Evolutionary conservation across 495 filamentous ascomycete genomes (phyloP), one percentile per base, ranked within the genome.

Genomic region (Penicillium pulvis): DNA sequence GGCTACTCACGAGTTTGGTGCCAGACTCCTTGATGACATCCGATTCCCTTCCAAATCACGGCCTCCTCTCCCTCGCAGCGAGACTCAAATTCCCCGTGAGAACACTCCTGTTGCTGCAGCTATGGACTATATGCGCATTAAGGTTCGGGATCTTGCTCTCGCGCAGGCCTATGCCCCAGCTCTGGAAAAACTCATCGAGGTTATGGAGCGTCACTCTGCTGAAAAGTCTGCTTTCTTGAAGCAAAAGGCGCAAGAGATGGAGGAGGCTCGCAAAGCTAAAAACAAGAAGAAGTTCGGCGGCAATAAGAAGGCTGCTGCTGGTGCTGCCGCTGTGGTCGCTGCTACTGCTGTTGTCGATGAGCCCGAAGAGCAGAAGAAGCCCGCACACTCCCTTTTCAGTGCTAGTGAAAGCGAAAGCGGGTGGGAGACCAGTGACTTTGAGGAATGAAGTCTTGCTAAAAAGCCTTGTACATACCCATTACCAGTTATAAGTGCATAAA

Each of bases 41-140:
- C 39, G 45, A 24, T 64, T 67, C 55, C 53, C 59, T 11, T 23
- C 30, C 11, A 41, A 51, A 30, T 14, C 19, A 26, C 44, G 55
- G 16, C 55, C 57, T 36, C 33, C 51, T 39, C 44, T 62, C 3
- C 46, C 62, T n/a, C 51, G 16, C 33, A 44, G 55, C 19, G 17
- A 55, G 11, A 16, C 31, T 42, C 50, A 19, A 12, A 50, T 56
- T 1, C 58, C 59, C 3, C 57, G 53, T 4, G 6, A 63, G 2
- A 60, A 24, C 17, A 64, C 60, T 69, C 87, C 88, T 6, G 78
- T 92, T 44, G 79, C 88, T 30, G 80, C 91, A n/a, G 91, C 90
- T 0, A 96, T 96, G 75, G 94, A 98, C 68, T 86, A 90, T 60
- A 96, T 97, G 90, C 77, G 86, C 11, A 81, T 96, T 41, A 87